These are phyloP conservation scores for Boletellus sp. DNA, from an alignment of 1,284 basidiomycete genomes.

Conservation along the genomic window DNA sequence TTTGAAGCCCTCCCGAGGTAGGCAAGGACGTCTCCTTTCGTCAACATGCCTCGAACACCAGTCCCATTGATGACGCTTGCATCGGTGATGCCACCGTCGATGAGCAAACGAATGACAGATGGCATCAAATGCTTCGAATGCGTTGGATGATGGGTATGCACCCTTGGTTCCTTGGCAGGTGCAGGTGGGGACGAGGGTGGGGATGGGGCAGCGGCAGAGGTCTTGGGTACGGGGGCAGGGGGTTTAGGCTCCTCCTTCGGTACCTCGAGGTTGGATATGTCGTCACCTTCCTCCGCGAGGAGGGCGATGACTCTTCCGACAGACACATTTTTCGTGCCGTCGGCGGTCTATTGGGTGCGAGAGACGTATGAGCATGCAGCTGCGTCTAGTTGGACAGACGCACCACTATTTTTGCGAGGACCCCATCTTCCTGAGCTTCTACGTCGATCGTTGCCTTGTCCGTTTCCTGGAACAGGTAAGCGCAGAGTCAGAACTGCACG, in stretches of 20 bases:
- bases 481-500: conserved; percentile 2
- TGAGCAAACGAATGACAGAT: conserved; percentile 69
- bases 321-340: conserved; percentile 82
- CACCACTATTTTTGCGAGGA: conserved; percentile 91
- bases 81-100: conserved; percentile 55
- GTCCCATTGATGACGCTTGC: conserved; percentile 68
- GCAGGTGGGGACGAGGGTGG: conserved; percentile 26
- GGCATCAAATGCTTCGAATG: conserved; percentile 70
- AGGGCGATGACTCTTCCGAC: conserved; percentile 90
- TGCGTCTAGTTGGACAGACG: conserved; percentile 22
- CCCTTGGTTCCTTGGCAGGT: conserved; percentile 15
- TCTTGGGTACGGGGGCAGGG: conserved; percentile 19
- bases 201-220: conserved; percentile 29
- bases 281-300: conserved; percentile 95
- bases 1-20: conserved; percentile 78
- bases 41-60: conserved; percentile 84
- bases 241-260: conserved; percentile 52
- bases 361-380: background rate
- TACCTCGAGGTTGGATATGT: conserved; percentile 80
- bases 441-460: conserved; percentile 99
- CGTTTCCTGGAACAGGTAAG: conserved; percentile 69
- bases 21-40: conserved; percentile 85
- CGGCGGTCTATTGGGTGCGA: conserved; percentile 51
- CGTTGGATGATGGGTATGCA: conserved; percentile 37
- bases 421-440: conserved; percentile 96